These are phyloP conservation scores for Kodamaea plutei DNA, from an alignment of 1,139 yeast genomes.

Conservation along the genomic window DNA sequence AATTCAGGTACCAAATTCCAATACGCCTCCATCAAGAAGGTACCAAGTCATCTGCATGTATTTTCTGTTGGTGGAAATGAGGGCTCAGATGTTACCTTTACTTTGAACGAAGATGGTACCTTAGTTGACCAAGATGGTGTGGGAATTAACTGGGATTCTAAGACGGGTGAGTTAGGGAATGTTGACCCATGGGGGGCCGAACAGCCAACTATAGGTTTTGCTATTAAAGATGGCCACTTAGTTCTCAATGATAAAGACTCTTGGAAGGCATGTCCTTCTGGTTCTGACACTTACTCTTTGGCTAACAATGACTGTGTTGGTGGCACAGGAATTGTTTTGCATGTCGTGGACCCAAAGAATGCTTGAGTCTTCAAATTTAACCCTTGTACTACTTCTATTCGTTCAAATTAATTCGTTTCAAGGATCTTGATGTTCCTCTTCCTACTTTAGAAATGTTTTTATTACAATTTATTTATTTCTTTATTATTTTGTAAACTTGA, in stretches of 20 bases:
- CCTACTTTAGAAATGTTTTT: too few species aligned
- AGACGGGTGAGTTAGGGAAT: constrained; percentile 28
- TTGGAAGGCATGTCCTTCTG: constrained; percentile 29
- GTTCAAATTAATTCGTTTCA: too few species aligned
- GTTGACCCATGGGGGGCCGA: constrained; percentile 26
- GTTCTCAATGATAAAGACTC: constrained; percentile 17
- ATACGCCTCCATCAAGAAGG: constrained; percentile 23
- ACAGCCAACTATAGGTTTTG: constrained; percentile 23
- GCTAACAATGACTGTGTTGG: constrained; percentile 24
- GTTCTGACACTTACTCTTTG: constrained; percentile 21
- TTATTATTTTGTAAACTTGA: too few species aligned
- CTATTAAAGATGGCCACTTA: constrained; percentile 21
- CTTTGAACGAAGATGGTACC: constrained; percentile 22
- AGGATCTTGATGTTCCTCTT: too few species aligned
- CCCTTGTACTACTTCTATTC: too few species aligned
- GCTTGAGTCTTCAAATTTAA: constrained; percentile 1
- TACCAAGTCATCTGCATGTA: constrained; percentile 25
- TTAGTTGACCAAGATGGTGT: constrained; percentile 27
- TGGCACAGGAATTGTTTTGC: constrained; percentile 25
- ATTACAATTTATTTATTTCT: not conserved
- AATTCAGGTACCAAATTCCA: constrained; percentile 22
- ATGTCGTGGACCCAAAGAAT: constrained; percentile 10
- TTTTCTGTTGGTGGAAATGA: constrained; percentile 29
- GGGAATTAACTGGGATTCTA: constrained; percentile 22
- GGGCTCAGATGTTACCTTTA: constrained; percentile 22